Base-by-base conservation (phyloP, 805 yeast genomes). In the Hanseniaspora pseudoguilliermondii region DNA sequence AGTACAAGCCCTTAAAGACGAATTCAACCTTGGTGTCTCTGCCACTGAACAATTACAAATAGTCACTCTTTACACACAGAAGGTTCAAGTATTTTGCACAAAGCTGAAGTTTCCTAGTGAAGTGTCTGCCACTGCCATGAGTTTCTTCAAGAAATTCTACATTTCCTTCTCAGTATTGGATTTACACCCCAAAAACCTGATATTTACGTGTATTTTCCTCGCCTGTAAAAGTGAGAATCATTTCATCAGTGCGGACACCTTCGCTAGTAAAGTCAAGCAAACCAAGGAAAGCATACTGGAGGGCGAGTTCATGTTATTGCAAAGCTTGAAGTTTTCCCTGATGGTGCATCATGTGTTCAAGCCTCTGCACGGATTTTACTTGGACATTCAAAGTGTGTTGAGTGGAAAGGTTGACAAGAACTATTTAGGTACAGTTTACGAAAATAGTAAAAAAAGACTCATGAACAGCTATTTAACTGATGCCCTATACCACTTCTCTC, bases 191-290 rank as follows among this genome's bases (percentile, higher is more conserved):
- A 86, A 86, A 64, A 78, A 81, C 58, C 75, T 93, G 20, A 75
- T 93, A n/a, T 72, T 81, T 54, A 84, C 95, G 1, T 84, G 95
- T 59, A 77, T 93, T 13, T 93, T 89, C 66, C 72, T 93, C 36
- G 96, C 97, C 6, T 90, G 96, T 44, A 93, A 93, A 69, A 80
- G 90, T 18, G 98, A 93, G 64, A 91, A 93, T 69, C 83, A 80
- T 66, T 91, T 90, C 69, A 84, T 93, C 34, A 80, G 95, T 29
- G 85, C 91, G 58, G 84, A 84, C 44, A 77, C 86, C 11, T 90
- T 91, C 65, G 82, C 86, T 55, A 77, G 78, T 47, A 78, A 84
- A 48, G 77, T 91, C 21, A 83, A 83, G 54, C 78, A 86, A 0
- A 78, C 81, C 39, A 82, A 84, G 18, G 78, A 75, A 25, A 80